Evolutionary conservation across 108 stramenopile species (phyloP), one percentile per base, ranked within the genome.

Genomic region (Skeletonema menzelii): DNA sequence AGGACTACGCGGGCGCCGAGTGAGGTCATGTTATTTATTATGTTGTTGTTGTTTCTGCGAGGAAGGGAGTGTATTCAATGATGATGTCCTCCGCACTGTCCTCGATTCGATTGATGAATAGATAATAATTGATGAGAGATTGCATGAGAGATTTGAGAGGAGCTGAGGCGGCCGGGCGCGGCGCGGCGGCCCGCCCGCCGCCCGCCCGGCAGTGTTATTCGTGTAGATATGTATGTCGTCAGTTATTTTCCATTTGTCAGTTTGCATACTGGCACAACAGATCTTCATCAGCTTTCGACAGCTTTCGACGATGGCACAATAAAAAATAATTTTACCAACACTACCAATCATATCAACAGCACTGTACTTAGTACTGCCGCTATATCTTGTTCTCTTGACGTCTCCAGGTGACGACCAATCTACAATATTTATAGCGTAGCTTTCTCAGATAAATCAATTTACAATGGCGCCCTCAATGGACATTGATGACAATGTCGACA

Each of bases 1-100:
- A 86, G 55, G 40, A 87, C 89, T 69, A 86, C 63, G 71, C 85
- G 83, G 14, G 87, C 63, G 63, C 83, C 69, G 68, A 87, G 46
- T 13, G 89, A 90, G 11, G 86, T 72, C 86, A 87, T 89, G 15
- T 37, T 59, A 34, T 61, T 42, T 15, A 4, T n/a, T n/a, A n/a
- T n/a, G n/a, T n/a, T 15, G 40, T 15, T 42, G 15, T 14, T 15
- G 40, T 0, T 7, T 8, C 10, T 35, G 8, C 1, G 0, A 0
- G 10, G 35, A 7, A 35, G 0, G 31, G 30, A 35, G 35, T 35
- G 35, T 7, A 11, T 11, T 10, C 11, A 8, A 11, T 35, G 35
- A 42, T 42, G 40, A 42, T 42, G 40, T 42, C 40, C 13, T 42
- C 40, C 13, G 6, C 37, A 38, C 37, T 32, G 7, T 7, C 31